Evolutionary conservation across 2,329 filamentous ascomycete genomes (phyloP).

Genomic region (Phialophora tarda): DNA sequence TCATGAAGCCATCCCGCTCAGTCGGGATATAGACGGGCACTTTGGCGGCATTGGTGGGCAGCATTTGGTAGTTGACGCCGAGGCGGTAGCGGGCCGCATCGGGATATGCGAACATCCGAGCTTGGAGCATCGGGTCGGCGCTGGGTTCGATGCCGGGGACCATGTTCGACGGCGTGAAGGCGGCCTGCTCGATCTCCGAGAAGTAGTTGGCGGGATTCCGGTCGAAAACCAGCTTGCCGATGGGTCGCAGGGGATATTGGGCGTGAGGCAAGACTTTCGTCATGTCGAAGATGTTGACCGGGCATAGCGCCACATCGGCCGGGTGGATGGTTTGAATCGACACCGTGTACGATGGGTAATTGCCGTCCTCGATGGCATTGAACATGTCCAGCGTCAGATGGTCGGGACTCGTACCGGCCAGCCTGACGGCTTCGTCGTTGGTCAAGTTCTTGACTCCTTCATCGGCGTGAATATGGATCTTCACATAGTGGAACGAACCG

Average conservation of each 20-base stretch:
- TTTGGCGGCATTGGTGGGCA: conserved; percentile 47
- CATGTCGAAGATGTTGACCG: conserved; percentile 70
- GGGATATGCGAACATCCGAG: conserved; percentile 66
- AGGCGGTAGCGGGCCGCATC: conserved; percentile 56
- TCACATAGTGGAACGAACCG: conserved; percentile 69
- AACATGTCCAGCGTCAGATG: conserved; percentile 69
- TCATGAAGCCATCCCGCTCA: conserved; percentile 49
- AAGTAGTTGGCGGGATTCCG: conserved; percentile 71
- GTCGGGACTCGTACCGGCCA: conserved; percentile 66
- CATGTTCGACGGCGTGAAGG: conserved; percentile 69
- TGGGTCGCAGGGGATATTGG: conserved; percentile 64
- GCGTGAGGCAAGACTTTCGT: conserved; percentile 72
- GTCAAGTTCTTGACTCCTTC: conserved; percentile 67
- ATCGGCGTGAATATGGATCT: conserved; percentile 68
- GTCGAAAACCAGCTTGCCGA: conserved; percentile 69
- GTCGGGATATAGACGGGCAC: conserved; percentile 58
- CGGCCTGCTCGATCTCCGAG: conserved; percentile 68
- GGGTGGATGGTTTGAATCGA: conserved; percentile 69
- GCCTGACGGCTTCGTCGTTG: conserved; percentile 61
- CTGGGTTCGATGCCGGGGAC: conserved; percentile 68
- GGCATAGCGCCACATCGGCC: conserved; percentile 65
- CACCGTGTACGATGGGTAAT: conserved; percentile 67
- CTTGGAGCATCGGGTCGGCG: conserved; percentile 68
- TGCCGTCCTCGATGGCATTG: conserved; percentile 65
- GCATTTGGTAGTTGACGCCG: conserved; percentile 50